Evolutionary conservation across 176 grass and related monocot species (phyloP).

Genomic region (Puccinellia tenuiflora): DNA sequence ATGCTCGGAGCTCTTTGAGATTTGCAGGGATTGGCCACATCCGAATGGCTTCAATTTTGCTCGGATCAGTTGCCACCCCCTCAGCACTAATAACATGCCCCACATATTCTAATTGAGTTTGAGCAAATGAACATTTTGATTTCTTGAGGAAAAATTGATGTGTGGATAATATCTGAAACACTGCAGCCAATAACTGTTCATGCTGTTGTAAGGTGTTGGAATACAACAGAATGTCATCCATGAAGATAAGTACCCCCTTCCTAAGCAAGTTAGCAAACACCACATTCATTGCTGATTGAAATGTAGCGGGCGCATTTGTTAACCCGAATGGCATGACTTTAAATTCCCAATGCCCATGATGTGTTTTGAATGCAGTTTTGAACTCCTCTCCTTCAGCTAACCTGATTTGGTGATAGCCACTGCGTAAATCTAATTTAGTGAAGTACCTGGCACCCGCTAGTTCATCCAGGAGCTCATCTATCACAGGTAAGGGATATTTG

Average conservation of each 20-base stretch:
- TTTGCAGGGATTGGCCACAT: not conserved
- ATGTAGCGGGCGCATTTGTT: not conserved
- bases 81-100: not conserved
- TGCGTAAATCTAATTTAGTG: no score
- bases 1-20: not conserved
- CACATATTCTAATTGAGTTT: not conserved
- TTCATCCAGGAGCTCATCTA: no score
- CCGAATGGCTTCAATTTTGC: not conserved
- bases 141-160: not conserved
- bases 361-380: not conserved
- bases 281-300: not conserved
- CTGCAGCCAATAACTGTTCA: accelerated
- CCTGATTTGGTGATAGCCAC: not conserved
- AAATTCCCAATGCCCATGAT: not conserved
- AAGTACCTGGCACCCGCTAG: no score
- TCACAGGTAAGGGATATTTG: not conserved
- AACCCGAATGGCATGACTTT: not conserved
- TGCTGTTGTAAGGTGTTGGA: not conserved
- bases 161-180: not conserved
- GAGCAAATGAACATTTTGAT: not conserved
- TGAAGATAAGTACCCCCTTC: not conserved
- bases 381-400: not conserved
- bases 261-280: not conserved
- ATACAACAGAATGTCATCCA: not conserved
- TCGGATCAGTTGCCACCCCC: not conserved